Evolutionary conservation across 1,284 basidiomycete genomes (phyloP), one percentile per base, ranked within the genome.

Genomic region (Omphalotus olearius): DNA sequence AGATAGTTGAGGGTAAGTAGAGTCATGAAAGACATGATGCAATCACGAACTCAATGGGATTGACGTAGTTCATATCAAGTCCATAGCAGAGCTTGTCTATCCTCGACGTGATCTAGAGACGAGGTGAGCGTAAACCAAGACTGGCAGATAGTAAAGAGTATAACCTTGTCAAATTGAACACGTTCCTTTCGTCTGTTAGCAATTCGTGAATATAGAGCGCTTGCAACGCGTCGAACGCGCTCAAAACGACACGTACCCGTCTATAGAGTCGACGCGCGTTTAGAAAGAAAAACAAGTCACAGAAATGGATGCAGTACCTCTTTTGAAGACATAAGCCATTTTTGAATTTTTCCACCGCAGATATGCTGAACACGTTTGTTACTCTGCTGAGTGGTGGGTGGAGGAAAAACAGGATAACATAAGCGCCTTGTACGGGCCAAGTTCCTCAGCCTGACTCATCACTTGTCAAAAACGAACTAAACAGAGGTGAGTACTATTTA

Each of bases 11-110:
- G 47, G 7, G 25, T 16, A 10, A 53, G 33, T 41, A 18, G 3
- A 16, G n/a, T 3, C 14, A 14, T 4, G 7, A 30, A 17, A 6
- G 16, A 33, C 23, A 39, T 10, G 28, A 11, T 38, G 10, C 36
- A 20, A 30, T 38, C 6, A 69, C 87, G 56, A 63, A 93, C 87
- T 97, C 92, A 53, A 97, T 92, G 11, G 97, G 90, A 66, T 98
- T 93, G 46, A 99, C 88, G 63, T 93, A 91, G 66, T 94, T 88
- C 60, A 82, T 78, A 70, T 99, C 96, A 30, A 99, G 85, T 57
- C 96, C 96, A 67, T 98, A 99, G 64, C 94, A 97, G 18, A 99
- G 85, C 75, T 99, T 99, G 68, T 87, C 85, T 65, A 99, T 90
- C 62, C 95, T 78, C 30, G 91, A 85, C 4, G 91, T 93, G 67